A percentile compares a stretch with the other conserved stretches of the same genome.
These are phyloP conservation scores for Penicillium sp. DNA, from an alignment of 2,329 filamentous ascomycete species.

Conservation along the genomic window DNA sequence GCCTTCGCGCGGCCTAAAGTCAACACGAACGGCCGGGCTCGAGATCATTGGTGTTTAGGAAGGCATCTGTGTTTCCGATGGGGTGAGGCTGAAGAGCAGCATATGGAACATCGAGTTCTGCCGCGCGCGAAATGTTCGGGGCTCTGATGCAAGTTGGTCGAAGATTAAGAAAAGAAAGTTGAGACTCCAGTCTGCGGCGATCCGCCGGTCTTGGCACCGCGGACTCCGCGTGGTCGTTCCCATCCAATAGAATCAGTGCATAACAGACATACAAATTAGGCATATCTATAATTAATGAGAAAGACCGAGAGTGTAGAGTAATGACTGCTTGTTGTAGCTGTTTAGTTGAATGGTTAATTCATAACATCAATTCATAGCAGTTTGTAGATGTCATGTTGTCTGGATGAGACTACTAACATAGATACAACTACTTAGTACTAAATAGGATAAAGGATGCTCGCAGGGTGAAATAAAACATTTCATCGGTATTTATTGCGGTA, in stretches of 20 bases:
- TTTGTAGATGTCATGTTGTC: too few species aligned
- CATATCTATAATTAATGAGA: too few species aligned
- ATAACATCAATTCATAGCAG: too few species aligned
- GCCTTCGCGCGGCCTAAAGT: background rate
- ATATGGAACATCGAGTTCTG: background rate
- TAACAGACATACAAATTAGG: background rate
- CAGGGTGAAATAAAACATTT: too few species aligned
- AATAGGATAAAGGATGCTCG: too few species aligned
- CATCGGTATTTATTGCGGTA: too few species aligned
- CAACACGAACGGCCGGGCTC: slow-evolving; percentile 1
- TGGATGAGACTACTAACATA: too few species aligned
- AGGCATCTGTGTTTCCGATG: background rate
- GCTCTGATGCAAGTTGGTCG: background rate
- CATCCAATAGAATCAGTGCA: background rate
- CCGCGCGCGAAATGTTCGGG: background rate
- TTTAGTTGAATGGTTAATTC: too few species aligned
- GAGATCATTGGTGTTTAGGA: background rate
- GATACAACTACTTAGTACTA: too few species aligned
- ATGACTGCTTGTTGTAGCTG: too few species aligned
- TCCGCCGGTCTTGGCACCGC: background rate
- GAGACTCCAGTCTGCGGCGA: background rate
- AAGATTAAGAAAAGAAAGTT: background rate
- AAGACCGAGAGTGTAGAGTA: too few species aligned
- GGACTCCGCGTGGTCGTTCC: background rate
- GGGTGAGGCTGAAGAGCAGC: background rate